Conservation (phyloP, 2,329 filamentous ascomycete species). For the Amylocarpus encephaloides region DNA sequence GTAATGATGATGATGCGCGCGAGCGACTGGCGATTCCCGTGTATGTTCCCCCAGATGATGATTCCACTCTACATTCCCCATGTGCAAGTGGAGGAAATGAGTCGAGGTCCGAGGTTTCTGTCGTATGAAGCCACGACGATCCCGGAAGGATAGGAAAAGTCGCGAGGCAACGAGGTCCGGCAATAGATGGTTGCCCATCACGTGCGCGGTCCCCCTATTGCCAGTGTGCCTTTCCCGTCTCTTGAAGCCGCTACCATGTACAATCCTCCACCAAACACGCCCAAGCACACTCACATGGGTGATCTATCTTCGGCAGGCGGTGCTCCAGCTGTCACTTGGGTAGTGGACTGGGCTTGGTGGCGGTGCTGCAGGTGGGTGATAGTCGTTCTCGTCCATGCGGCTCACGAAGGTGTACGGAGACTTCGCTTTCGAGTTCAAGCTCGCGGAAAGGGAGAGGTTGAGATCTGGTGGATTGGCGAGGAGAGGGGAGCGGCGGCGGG, state of each 20-base stretch:
- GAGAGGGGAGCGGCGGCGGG: conserved; percentile 44
- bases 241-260: conserved; percentile 1
- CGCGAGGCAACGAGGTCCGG: not conserved
- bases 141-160: not conserved
- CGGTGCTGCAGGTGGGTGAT: conserved; percentile 57
- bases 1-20: conserved; percentile 2
- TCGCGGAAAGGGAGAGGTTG: conserved; percentile 22
- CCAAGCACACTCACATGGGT: not conserved
- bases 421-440: conserved; percentile 24
- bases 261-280: not conserved
- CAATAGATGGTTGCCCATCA: not conserved
- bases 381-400: conserved; percentile 44
- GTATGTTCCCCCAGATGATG: conserved; percentile 1
- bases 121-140: not conserved
- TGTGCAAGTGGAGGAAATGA: not conserved
- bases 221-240: not conserved
- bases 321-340: conserved; percentile 47
- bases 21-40: conserved; percentile 6
- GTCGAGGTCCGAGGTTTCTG: not conserved
- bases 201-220: not conserved
- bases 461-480: conserved; percentile 25
- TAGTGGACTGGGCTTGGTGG: conserved; percentile 60
- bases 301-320: conserved; percentile 22
- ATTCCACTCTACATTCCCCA: not conserved
- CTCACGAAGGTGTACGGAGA: conserved; percentile 21